Base-by-base conservation (phyloP, 1,284 basidiomycete genomes). In the Sporisorium exsertum region DNA sequence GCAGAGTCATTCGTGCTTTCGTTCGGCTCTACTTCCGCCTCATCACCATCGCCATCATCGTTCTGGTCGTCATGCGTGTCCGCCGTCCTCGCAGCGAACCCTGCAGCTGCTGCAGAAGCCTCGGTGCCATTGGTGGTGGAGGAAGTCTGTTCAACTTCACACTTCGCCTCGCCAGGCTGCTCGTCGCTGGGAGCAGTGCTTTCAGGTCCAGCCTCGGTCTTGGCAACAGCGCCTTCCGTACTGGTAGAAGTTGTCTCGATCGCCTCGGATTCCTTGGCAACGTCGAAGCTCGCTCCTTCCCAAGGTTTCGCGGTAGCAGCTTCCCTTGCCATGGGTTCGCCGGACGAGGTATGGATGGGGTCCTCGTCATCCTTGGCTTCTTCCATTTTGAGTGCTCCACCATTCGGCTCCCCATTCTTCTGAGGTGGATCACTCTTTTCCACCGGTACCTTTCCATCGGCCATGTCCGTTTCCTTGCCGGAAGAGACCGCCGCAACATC, bases 1-100 rank as follows among this genome's bases (percentile, higher is more conserved):
- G 88, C 87, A 49, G 95, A 91, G 81, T 90, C 91, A 13, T 87
- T 87, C 57, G 89, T 88, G 81, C 94, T 91, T 64, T 91, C 89
- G 26, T 86, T 84, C 40, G 89, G 89, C 77, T 93, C 93, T 53
- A 88, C 88, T 16, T 84, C 88, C 10, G 88, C 88, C n/a, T 91
- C 80, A 1, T 93, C 79, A 82, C 94, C 93, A 43, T 95, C 86
- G 58, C 88, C 88, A 9, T 65, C 79, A 57, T 88, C 88, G 6
- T 65, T 53, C 15, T 27, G 35, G 5, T 55, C 62, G 15, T 4
- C 65, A 12, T 43, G 32, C 5, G 42, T 22, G 32, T 46, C 45
- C 10, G 47, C 29, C 33, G 26, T 6, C 1, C 40, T 22, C 15
- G 26, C 18, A 15, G 16, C 24, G 20, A 15, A 43, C 18, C 53